Evolutionary conservation across 1,139 yeast genomes (phyloP).

Genomic region (Blastobotrys arbuscula): DNA sequence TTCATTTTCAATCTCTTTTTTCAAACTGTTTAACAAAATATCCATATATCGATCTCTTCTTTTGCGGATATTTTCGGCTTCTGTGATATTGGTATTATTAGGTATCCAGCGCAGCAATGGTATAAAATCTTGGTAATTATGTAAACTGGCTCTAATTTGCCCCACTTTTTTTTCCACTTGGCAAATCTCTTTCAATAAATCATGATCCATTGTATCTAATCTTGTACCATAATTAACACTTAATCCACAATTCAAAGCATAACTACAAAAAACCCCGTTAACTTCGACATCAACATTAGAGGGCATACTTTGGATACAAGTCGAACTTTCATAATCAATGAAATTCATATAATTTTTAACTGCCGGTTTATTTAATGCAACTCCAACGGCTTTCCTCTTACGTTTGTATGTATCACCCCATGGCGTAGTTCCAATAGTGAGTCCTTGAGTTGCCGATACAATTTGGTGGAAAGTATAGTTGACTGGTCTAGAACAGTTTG

Average conservation of each 20-base stretch:
- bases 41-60: constrained; percentile 55
- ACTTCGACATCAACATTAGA: constrained; percentile 38
- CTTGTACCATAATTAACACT: constrained; percentile 55
- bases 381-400: constrained; percentile 51
- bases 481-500: constrained; percentile 62
- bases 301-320: constrained; percentile 19
- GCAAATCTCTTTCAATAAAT: constrained; percentile 51
- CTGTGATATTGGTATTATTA: constrained; percentile 24
- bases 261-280: constrained; percentile 44
- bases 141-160: constrained; percentile 55
- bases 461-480: constrained; percentile 63
- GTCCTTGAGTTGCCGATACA: constrained; percentile 50
- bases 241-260: constrained; percentile 53
- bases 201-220: constrained; percentile 40
- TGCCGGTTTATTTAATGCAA: constrained; percentile 42
- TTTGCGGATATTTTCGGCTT: constrained; percentile 39
- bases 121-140: constrained; percentile 57
- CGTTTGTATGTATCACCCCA: constrained; percentile 48
- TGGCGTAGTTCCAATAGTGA: constrained; percentile 76
- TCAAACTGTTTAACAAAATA: constrained; percentile 34
- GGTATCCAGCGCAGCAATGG: constrained; percentile 44
- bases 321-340: constrained; percentile 42
- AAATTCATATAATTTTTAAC: constrained; percentile 34
- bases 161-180: constrained; percentile 61
- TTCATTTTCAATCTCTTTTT: constrained; percentile 26